phyloP scores from a whole-genome alignment of 257 asterid genomes.

The Pogostemon cablin region DNA sequence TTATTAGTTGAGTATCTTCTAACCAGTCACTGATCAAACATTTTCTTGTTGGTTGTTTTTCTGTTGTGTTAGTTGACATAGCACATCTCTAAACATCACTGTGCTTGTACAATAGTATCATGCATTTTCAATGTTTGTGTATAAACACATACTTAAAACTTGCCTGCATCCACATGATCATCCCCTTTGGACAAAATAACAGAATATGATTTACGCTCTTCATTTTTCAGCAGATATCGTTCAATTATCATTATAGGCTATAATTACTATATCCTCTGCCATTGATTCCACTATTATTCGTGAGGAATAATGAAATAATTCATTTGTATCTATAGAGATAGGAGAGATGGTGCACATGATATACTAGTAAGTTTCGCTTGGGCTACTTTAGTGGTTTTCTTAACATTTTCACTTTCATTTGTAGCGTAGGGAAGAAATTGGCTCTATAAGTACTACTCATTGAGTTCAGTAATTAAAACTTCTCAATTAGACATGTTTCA shows the following conservation, averaged over 20 bases:
- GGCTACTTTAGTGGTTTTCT: no score
- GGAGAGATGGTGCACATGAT: no score
- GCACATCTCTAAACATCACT: background rate
- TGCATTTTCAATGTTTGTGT: background rate
- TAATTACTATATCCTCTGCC: background rate
- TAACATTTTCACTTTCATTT: no score
- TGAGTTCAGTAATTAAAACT: no score
- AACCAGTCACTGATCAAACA: constrained; percentile 3
- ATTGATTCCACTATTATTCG: no score
- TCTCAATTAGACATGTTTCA: background rate
- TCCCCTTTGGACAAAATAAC: constrained; percentile 7
- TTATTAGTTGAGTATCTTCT: background rate
- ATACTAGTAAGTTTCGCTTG: no score
- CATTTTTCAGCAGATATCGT: constrained; percentile 5
- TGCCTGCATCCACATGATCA: background rate
- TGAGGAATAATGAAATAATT: no score
- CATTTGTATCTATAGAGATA: no score
- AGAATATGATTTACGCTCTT: constrained; percentile 20
- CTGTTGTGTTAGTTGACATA: background rate
- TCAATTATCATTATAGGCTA: constrained; percentile 19
- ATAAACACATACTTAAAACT: background rate
- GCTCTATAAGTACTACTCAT: no score
- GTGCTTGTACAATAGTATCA: constrained; percentile 14
- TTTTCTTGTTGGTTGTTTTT: constrained; percentile 7
- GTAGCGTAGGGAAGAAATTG: no score